These are phyloP conservation scores for Cladosporium sp. DNA, from an alignment of 2,329 filamentous ascomycete species.

Conservation along the genomic window DNA sequence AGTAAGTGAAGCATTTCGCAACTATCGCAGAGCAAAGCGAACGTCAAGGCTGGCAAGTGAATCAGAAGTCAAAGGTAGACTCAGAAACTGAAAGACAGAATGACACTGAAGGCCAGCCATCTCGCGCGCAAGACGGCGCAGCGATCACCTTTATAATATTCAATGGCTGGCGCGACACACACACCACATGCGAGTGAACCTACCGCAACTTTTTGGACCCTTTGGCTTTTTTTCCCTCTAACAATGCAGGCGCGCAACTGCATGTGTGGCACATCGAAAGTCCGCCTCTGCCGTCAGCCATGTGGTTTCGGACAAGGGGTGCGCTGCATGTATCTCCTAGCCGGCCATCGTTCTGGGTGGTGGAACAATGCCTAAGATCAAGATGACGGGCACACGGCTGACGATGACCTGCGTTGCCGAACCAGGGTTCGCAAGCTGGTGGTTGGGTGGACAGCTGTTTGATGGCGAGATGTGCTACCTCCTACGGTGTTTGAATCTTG, in stretches of 20 bases:
- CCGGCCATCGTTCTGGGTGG: neutral
- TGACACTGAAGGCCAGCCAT: constrained; percentile 8
- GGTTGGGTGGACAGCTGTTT: constrained; percentile 1
- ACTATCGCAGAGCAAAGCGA: neutral
- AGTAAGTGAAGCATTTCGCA: too few species aligned
- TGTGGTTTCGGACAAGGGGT: neutral
- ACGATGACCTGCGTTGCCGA: constrained; percentile 6
- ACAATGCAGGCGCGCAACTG: constrained; percentile 6
- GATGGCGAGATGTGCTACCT: too few species aligned
- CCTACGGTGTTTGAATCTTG: neutral
- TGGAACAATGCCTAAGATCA: neutral
- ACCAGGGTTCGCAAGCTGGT: constrained; percentile 6
- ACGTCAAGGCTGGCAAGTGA: constrained; percentile 1
- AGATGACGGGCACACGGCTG: constrained; percentile 4
- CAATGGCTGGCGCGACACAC: constrained; percentile 6
- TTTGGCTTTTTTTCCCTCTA: neutral
- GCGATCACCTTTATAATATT: neutral
- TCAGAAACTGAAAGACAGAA: neutral
- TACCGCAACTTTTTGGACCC: neutral
- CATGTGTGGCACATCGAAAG: too few species aligned
- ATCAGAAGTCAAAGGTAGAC: neutral
- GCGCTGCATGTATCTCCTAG: neutral
- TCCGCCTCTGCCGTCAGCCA: constrained; percentile 1
- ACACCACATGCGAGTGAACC: neutral
- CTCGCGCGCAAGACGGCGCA: neutral